A percentile compares a stretch with the other conserved stretches of the same genome.
phyloP scores from a whole-genome alignment of 495 filamentous ascomycete species.

The Tuber calosporum region DNA sequence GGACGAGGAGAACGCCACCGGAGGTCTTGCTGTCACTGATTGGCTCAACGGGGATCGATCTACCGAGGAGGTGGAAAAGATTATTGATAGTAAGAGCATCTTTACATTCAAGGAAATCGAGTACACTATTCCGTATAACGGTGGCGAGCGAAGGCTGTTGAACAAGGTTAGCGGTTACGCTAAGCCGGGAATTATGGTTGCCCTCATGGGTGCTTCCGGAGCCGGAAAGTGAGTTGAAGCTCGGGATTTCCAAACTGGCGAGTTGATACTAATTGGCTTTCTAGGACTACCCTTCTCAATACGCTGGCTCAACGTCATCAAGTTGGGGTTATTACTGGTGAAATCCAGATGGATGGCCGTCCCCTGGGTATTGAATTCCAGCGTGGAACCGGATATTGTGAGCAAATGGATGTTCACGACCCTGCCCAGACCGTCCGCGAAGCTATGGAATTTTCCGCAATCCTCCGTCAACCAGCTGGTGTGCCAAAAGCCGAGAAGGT shows the following conservation, averaged over 20 bases:
- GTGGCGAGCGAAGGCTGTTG: constrained; percentile 60
- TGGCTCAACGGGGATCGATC: constrained; percentile 18
- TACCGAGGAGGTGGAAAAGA: constrained; percentile 34
- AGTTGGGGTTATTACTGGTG: constrained; percentile 61
- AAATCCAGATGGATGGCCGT: constrained; percentile 73
- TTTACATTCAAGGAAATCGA: constrained; percentile 72
- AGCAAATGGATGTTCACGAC: constrained; percentile 82
- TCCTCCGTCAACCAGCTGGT: constrained; percentile 54
- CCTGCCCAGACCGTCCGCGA: constrained; percentile 58
- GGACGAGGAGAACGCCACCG: constrained; percentile 39
- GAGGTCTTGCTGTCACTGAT: constrained; percentile 25
- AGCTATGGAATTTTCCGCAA: constrained; percentile 60
- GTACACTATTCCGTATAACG: constrained; percentile 65
- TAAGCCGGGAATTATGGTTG: constrained; percentile 71
- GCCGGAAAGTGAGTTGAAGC: constrained; percentile 80
- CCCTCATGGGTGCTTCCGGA: constrained; percentile 73
- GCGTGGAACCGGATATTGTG: constrained; percentile 72
- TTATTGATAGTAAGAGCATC: constrained; percentile 48
- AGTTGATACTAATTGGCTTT: constrained; percentile 46
- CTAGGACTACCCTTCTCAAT: constrained; percentile 65
- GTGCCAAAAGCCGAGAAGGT: constrained; percentile 55
- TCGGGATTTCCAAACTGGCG: constrained; percentile 60
- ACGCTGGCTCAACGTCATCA: constrained; percentile 69
- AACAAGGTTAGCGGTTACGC: constrained; percentile 64
- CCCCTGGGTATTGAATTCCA: constrained; percentile 65